Base-by-base conservation (phyloP, 257 asterid species). In the Solanum infundibuliforme region DNA sequence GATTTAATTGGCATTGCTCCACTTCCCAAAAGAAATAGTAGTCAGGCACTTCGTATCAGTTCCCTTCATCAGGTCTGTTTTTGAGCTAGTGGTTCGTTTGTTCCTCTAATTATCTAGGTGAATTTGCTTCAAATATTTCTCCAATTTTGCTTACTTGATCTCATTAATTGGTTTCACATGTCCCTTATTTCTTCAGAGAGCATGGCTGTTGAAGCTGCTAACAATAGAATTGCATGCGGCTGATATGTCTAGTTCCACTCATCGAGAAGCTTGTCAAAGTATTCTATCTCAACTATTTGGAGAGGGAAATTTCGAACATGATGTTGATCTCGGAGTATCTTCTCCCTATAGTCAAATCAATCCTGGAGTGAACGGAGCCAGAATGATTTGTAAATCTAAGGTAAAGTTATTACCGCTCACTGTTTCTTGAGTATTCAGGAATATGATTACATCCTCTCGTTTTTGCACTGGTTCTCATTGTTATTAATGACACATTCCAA, bases 171-270 rank as follows among this genome's bases (percentile, higher is more conserved):
- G 81, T 85, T 29, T 27, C 79, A 39, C 60, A 25, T 85, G 39
- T 73, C 65, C 68, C 86, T 88, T 74, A 87, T 76, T 90, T 88
- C 36, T 92, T 87, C 91, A 97, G 99, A 93, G 98, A 91, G 97
- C 99, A 39, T 97, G 99, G 99, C 88, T 97, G 86, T 92, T 96
- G 94, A 97, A 97, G 94, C 98, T 97, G 90, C 92, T 97, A 88
- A 95, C 99, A 65, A 92, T 95, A 35, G 99, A 93, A 86, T 89
- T 96, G 66, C 99, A 97, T 91, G 93, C 93, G 74, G 98, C 98
- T 34, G 98, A 96, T 86, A 88, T 92, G 91, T 74, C 74, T 83
- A 95, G 92, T 90, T 86, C 95, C 68, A 88, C 90, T 89, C 99
- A 96, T 89, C 94, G 93, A 77, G 97, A 95, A 92, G 89, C 98